phyloP scores from a whole-genome alignment of 306 rosid species.

The Pachyrhizus erosus region DNA sequence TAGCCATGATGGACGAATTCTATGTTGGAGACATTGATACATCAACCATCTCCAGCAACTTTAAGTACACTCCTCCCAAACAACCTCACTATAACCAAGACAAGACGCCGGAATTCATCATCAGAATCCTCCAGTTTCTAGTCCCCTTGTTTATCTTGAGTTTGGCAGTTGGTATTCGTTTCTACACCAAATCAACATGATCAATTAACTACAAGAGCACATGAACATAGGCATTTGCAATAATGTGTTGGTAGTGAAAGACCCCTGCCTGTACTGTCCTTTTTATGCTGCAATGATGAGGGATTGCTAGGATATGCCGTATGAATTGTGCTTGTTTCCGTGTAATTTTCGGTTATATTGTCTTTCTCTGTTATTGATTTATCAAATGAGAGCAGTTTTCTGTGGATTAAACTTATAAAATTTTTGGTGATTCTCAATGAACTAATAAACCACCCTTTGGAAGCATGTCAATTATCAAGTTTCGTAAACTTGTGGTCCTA shows the following conservation, averaged over 20 bases:
- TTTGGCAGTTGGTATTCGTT: conserved; percentile 71
- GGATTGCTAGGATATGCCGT: conserved; percentile 34
- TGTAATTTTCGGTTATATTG: conserved; percentile 38
- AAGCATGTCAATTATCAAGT: background rate
- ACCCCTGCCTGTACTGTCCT: conserved; percentile 11
- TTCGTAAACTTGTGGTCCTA: background rate
- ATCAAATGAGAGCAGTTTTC: conserved; percentile 31
- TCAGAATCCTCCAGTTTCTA: conserved; percentile 82
- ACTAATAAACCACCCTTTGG: background rate
- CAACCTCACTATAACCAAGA: conserved; percentile 80
- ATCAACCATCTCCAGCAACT: conserved; percentile 62
- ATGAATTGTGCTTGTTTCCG: conserved; percentile 42
- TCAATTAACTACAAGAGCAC: conserved; percentile 31
- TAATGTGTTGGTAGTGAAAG: conserved; percentile 39
- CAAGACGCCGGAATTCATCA: conserved; percentile 69
- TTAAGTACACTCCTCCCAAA: conserved; percentile 71
- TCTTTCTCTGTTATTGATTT: conserved; percentile 35
- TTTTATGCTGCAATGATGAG: conserved; percentile 28
- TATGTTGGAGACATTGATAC: conserved; percentile 83
- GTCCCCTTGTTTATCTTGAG: conserved; percentile 83
- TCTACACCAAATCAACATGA: conserved; percentile 66
- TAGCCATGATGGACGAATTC: conserved; percentile 84
- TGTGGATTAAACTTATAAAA: background rate
- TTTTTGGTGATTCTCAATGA: conserved; percentile 33
- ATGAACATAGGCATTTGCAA: conserved; percentile 31